These are phyloP conservation scores for Boechera divaricarpa DNA, from an alignment of 345 rosid species.

Conservation along the genomic window DNA sequence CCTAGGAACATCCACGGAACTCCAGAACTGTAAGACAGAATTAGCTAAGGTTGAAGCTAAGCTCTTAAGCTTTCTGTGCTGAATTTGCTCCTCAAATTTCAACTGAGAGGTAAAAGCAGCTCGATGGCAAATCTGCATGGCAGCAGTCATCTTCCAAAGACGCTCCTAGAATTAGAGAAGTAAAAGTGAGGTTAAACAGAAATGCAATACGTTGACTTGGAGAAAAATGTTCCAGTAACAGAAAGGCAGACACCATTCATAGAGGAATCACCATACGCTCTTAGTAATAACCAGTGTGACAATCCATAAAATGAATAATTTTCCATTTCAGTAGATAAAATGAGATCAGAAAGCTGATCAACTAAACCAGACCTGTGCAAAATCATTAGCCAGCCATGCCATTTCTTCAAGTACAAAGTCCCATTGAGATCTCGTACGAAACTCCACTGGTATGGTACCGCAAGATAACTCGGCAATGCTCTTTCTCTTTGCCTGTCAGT, in stretches of 20 bases:
- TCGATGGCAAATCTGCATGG: constrained; percentile 77
- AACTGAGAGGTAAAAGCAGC: constrained; percentile 61
- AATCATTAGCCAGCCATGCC: constrained; percentile 98
- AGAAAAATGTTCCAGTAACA: constrained; percentile 19
- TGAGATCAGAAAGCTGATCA: constrained; percentile 38
- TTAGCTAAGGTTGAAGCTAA: constrained; percentile 70
- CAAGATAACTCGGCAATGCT: constrained; percentile 80
- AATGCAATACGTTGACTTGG: constrained; percentile 15
- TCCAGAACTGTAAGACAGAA: constrained; percentile 92
- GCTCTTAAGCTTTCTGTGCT: constrained; percentile 57
- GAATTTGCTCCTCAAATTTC: constrained; percentile 59
- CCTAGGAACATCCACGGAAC: constrained; percentile 55
- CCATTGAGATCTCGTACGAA: constrained; percentile 73
- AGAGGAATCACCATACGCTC: constrained; percentile 1
- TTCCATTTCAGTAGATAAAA: constrained; percentile 7
- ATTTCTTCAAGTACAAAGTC: constrained; percentile 98
- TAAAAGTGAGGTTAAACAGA: constrained; percentile 24
- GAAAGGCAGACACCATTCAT: constrained; percentile 15
- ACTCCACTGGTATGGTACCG: constrained; percentile 54
- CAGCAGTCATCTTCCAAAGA: constrained; percentile 96
- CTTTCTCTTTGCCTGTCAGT: constrained; percentile 78
- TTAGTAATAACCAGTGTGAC: background rate
- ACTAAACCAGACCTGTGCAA: constrained; percentile 78
- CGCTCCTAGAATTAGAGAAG: constrained; percentile 69
- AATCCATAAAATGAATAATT: constrained; percentile 28